These are phyloP conservation scores for Stentor roeselii DNA, from an alignment of 73 alveolate species.

Conservation along the genomic window DNA sequence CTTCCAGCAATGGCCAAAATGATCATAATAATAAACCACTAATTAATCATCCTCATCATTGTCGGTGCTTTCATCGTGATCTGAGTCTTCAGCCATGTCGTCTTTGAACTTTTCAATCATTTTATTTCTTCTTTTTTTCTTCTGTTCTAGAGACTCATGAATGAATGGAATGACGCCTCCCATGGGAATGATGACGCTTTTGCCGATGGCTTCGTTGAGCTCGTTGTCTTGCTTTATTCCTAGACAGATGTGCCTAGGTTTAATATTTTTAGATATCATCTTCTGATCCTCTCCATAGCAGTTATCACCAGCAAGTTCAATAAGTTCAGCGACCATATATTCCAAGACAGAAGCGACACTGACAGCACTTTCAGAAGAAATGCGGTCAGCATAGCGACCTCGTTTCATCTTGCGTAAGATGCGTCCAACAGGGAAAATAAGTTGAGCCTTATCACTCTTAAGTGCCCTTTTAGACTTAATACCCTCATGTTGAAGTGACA, in stretches of 20 bases:
- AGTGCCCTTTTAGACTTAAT: too few species aligned
- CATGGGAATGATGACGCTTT: not conserved
- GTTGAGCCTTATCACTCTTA: too few species aligned
- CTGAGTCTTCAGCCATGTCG: too few species aligned
- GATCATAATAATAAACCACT: constrained; percentile 28
- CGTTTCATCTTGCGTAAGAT: not conserved
- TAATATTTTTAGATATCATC: not conserved
- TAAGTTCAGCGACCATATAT: not conserved
- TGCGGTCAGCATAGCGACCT: not conserved
- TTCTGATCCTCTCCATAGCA: not conserved
- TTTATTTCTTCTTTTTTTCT: not conserved
- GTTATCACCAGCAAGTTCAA: not conserved
- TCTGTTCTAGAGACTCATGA: not conserved
- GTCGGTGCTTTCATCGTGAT: too few species aligned
- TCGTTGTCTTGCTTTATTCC: not conserved
- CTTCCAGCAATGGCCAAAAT: constrained; percentile 56
- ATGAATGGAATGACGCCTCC: not conserved
- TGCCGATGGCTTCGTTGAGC: not conserved
- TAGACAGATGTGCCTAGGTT: not conserved
- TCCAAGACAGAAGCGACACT: not conserved
- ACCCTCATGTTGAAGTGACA: too few species aligned
- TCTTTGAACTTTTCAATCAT: too few species aligned
- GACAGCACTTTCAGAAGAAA: not conserved
- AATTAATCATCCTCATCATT: too few species aligned
- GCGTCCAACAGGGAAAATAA: not conserved